These are phyloP conservation scores for Collybia nuda DNA, from an alignment of 768 basidiomycete species.

Conservation along the genomic window DNA sequence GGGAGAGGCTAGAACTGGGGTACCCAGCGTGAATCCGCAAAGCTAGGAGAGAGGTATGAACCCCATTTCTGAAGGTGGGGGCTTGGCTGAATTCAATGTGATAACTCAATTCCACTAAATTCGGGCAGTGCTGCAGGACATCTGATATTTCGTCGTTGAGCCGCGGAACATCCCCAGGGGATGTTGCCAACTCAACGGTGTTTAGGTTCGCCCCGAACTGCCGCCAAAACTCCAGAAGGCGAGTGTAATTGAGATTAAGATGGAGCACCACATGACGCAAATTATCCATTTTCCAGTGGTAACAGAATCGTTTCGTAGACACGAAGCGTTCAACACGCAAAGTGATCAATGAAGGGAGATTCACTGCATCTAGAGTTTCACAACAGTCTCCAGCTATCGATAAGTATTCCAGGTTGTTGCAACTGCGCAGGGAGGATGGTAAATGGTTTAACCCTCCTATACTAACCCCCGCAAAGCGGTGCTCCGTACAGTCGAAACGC, in stretches of 20 bases:
- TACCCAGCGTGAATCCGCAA: background rate
- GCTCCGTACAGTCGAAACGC: background rate
- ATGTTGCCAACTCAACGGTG: background rate
- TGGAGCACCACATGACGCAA: background rate
- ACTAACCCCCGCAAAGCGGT: background rate
- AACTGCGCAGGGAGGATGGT: background rate
- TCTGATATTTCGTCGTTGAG: background rate
- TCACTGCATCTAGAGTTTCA: background rate
- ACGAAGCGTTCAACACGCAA: background rate
- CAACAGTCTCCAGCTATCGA: background rate
- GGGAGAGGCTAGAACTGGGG: background rate
- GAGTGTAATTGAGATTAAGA: background rate
- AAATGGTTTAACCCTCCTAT: background rate
- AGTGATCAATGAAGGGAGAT: background rate
- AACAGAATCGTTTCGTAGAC: background rate
- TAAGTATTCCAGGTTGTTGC: background rate
- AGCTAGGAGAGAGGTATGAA: background rate
- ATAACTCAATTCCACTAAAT: background rate
- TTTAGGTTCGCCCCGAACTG: background rate
- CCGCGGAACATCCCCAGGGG: background rate
- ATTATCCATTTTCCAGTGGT: background rate
- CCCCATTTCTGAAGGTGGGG: background rate
- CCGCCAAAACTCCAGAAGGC: background rate
- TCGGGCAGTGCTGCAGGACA: background rate
- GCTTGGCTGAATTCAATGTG: background rate